phyloP scores from a whole-genome alignment of 2,329 filamentous ascomycete genomes.

The Biscogniauxia marginata region DNA sequence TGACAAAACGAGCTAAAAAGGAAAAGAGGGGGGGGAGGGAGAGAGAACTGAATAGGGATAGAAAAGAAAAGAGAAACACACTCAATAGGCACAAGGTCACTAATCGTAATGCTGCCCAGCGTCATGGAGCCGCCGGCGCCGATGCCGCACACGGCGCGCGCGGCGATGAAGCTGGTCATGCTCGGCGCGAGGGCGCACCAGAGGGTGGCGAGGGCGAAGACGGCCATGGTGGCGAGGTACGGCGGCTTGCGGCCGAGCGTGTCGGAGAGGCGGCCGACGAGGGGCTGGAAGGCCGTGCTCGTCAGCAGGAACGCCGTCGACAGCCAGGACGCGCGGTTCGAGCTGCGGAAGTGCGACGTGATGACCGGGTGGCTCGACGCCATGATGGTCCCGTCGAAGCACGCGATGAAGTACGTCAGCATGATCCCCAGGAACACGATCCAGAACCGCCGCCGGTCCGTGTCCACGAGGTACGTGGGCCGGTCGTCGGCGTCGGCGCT shows the following conservation, averaged over 20 bases:
- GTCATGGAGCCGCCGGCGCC: constrained; percentile 71
- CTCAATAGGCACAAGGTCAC: constrained; percentile 72
- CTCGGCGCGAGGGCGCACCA: constrained; percentile 68
- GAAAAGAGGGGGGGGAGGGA: neutral
- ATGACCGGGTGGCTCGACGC: constrained; percentile 79
- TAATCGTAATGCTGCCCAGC: constrained; percentile 68
- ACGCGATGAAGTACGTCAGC: constrained; percentile 56
- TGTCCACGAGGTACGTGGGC: constrained; percentile 42
- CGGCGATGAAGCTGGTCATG: constrained; percentile 69
- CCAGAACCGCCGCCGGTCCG: constrained; percentile 55
- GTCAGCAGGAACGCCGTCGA: constrained; percentile 78
- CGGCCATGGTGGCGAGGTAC: constrained; percentile 60
- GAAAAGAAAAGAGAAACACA: constrained; percentile 36
- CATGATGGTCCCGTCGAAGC: constrained; percentile 79
- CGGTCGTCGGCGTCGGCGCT: constrained; percentile 8
- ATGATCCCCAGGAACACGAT: constrained; percentile 60
- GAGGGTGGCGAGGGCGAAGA: constrained; percentile 64
- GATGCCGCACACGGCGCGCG: constrained; percentile 68
- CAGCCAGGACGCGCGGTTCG: constrained; percentile 79
- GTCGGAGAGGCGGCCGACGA: constrained; percentile 73
- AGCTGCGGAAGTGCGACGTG: constrained; percentile 74
- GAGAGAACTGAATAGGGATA: constrained; percentile 2
- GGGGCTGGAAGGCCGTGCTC: constrained; percentile 71
- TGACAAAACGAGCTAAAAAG: no score
- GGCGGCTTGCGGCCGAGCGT: constrained; percentile 66